A percentile compares a stretch with the other conserved stretches of the same genome.
phyloP scores from a whole-genome alignment of 176 grass and related monocot genomes.

The Hyparrhenia diplandra region DNA sequence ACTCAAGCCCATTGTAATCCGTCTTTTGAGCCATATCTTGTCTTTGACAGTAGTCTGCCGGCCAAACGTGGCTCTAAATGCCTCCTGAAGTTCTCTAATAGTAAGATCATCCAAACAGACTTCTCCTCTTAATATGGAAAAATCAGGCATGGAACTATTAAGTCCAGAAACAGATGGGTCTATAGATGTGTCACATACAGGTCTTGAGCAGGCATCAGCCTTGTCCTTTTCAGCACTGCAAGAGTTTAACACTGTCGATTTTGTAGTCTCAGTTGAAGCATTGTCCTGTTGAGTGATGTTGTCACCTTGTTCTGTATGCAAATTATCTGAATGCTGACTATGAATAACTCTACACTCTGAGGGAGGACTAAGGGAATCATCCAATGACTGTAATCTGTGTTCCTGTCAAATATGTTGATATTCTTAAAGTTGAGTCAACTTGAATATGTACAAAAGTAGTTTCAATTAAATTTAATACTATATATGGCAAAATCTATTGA shows the following conservation, averaged over 20 bases:
- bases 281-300: constrained; percentile 42
- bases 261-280: constrained; percentile 52
- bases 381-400: constrained; percentile 34
- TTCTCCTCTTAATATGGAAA: constrained; percentile 82
- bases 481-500: constrained; percentile 1
- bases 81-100: constrained; percentile 95
- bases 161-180: constrained; percentile 50
- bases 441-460: constrained; percentile 13
- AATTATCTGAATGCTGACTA: constrained; percentile 19
- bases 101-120: constrained; percentile 84
- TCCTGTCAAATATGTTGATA: too few species aligned
- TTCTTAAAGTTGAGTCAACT: too few species aligned
- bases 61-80: constrained; percentile 90
- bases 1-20: constrained; percentile 87
- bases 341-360: constrained; percentile 22
- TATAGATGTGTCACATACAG: constrained; percentile 36
- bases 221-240: constrained; percentile 63
- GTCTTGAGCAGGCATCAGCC: constrained; percentile 50
- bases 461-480: constrained; percentile 3
- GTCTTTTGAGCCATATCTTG: constrained; percentile 97
- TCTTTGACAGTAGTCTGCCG: constrained; percentile 94
- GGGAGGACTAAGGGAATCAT: constrained; percentile 45
- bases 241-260: constrained; percentile 51
- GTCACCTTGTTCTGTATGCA: constrained; percentile 25
- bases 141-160: constrained; percentile 66